Evolutionary conservation across 257 asterid species (phyloP).

Genomic region (Penstemon barbatus): DNA sequence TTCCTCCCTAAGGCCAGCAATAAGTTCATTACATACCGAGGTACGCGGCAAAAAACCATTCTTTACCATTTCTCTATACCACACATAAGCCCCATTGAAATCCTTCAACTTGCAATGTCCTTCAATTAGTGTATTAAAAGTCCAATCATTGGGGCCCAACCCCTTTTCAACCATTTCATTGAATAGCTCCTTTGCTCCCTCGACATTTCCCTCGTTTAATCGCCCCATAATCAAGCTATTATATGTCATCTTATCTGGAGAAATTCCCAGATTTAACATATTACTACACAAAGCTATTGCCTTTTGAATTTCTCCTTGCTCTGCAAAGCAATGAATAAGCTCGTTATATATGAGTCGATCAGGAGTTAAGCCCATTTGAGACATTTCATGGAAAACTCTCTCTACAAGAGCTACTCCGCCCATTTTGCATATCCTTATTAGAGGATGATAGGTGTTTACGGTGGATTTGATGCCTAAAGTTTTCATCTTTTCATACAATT

Average conservation of each 20-base stretch:
- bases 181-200: conserved; percentile 50
- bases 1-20: conserved; percentile 57
- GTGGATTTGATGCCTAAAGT: conserved; percentile 62
- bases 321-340: conserved; percentile 56
- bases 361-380: conserved; percentile 40
- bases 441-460: conserved; percentile 62
- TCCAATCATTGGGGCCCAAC: conserved; percentile 49
- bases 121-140: conserved; percentile 51
- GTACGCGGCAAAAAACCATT: conserved; percentile 47
- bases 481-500: conserved; percentile 63
- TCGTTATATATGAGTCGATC: conserved; percentile 67
- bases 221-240: conserved; percentile 62
- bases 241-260: conserved; percentile 62
- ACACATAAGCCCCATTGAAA: conserved; percentile 49
- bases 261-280: conserved; percentile 55
- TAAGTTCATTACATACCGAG: conserved; percentile 44
- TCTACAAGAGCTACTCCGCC: conserved; percentile 47
- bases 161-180: conserved; percentile 53
- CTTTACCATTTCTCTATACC: conserved; percentile 70
- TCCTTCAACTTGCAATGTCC: conserved; percentile 67
- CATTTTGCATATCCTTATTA: conserved; percentile 47
- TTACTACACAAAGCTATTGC: conserved; percentile 43
- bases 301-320: conserved; percentile 45
- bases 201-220: conserved; percentile 46
- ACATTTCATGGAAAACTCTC: conserved; percentile 61